A percentile compares a stretch with the other conserved stretches of the same genome.
These are phyloP conservation scores for Diplosphaera chodatii DNA, from an alignment of 139 green algal species.

Conservation along the genomic window DNA sequence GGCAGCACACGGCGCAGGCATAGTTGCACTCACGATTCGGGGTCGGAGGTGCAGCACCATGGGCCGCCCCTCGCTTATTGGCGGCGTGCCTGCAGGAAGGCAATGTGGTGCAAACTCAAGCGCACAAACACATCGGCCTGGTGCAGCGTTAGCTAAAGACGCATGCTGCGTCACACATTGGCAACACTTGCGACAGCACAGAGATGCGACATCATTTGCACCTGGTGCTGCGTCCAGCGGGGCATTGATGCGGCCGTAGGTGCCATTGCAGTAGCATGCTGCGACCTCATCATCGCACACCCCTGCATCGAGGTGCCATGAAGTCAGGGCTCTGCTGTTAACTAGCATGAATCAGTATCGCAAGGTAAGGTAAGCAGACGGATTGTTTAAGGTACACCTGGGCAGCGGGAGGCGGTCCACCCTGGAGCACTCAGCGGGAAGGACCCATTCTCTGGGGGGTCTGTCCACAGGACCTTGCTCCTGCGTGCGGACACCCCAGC, in stretches of 20 bases:
- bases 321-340: no score
- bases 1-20: no score
- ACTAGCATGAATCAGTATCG: no score
- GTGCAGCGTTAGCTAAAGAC: no score
- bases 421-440: slow-evolving; percentile 1
- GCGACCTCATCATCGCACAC: slow-evolving; percentile 43
- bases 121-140: no score
- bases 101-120: no score
- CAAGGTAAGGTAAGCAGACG: no score
- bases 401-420: slow-evolving; percentile 30
- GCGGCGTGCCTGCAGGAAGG: background rate
- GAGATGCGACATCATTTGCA: background rate
- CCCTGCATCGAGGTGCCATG: no score
- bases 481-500: no score
- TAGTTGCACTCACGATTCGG: background rate
- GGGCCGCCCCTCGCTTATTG: background rate
- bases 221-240: background rate
- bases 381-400: slow-evolving; percentile 15
- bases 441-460: background rate
- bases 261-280: slow-evolving; percentile 48
- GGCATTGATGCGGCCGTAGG: slow-evolving; percentile 11
- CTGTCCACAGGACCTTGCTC: background rate
- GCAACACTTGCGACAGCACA: no score
- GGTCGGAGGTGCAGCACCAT: background rate
- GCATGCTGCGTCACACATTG: no score